Evolutionary conservation across 768 basidiomycete species (phyloP).

Genomic region (Tulasnella sp.): DNA sequence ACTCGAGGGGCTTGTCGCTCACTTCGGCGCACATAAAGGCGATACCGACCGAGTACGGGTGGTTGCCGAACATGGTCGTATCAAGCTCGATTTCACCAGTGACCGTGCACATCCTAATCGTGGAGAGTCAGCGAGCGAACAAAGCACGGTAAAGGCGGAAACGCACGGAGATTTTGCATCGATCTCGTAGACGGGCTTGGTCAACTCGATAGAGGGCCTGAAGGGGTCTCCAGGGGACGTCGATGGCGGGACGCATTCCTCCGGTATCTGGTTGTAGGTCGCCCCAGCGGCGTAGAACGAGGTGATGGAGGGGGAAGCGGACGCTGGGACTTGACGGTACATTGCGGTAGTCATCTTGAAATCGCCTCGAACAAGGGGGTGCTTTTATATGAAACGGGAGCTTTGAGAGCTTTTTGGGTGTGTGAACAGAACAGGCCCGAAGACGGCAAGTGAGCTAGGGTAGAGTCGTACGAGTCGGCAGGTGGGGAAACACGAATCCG

Average conservation of each 20-base stretch:
- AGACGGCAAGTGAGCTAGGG: no score
- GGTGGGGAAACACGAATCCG: no score
- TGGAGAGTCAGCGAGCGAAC: background rate
- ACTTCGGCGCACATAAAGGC: conserved; percentile 6
- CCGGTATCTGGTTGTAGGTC: conserved; percentile 11
- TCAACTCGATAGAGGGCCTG: conserved; percentile 10
- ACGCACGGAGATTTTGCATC: conserved; percentile 11
- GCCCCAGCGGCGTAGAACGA: conserved; percentile 9
- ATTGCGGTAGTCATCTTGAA: conserved; percentile 1
- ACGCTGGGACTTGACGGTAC: background rate
- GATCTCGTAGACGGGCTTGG: conserved; percentile 13
- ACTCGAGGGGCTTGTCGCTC: conserved; percentile 14
- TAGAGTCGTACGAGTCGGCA: no score
- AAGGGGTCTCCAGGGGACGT: conserved; percentile 14
- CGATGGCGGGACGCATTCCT: conserved; percentile 13
- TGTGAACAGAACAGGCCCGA: no score
- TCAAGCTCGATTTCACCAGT: conserved; percentile 15
- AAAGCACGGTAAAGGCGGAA: background rate
- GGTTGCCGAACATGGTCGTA: conserved; percentile 6
- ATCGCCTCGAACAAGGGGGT: no score
- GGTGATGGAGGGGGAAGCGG: conserved; percentile 9
- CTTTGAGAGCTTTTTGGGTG: no score
- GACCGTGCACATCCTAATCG: conserved; percentile 9
- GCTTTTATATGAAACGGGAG: no score
- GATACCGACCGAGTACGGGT: conserved; percentile 15